Conservation (phyloP, 2,329 filamentous ascomycete species). For the Pseudogymnoascus sp. region DNA sequence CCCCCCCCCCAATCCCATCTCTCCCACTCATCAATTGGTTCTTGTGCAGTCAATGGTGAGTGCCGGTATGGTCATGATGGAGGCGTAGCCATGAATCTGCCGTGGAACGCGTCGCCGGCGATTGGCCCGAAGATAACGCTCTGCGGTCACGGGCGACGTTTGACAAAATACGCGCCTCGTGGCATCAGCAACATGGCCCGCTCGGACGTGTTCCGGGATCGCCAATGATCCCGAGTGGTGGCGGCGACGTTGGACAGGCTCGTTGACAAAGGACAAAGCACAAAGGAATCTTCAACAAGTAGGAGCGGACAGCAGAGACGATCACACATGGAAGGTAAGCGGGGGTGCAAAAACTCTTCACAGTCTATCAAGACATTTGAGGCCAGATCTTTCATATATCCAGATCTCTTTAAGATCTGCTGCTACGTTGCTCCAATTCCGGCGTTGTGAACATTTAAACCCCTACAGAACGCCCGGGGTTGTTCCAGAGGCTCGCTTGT, state of each 20-base stretch:
- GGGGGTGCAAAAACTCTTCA: not conserved
- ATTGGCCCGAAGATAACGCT: not conserved
- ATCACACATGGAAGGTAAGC: not conserved
- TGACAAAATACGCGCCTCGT: slow-evolving; percentile 1
- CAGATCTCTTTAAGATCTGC: not conserved
- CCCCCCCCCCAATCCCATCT: not conserved
- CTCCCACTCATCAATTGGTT: not conserved
- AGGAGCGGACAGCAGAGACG: not conserved
- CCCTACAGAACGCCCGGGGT: slow-evolving; percentile 4
- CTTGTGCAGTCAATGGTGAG: not conserved
- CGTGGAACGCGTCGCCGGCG: not conserved
- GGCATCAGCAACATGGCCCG: not conserved
- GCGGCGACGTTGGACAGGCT: not conserved
- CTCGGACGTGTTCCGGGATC: not conserved
- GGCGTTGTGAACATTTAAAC: slow-evolving; percentile 1
- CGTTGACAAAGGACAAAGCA: not conserved
- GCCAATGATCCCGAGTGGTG: slow-evolving; percentile 3
- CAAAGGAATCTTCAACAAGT: not conserved
- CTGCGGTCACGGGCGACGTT: not conserved
- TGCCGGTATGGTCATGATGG: not conserved
- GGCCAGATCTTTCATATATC: not conserved
- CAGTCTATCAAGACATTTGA: not conserved
- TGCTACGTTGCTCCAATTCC: not conserved
- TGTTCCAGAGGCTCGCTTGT: slow-evolving; percentile 9
- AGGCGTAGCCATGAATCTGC: not conserved